A percentile compares a stretch with the other conserved stretches of the same genome.
Evolutionary conservation across 768 basidiomycete genomes (phyloP).

Genomic region (Gymnopilus junonius): DNA sequence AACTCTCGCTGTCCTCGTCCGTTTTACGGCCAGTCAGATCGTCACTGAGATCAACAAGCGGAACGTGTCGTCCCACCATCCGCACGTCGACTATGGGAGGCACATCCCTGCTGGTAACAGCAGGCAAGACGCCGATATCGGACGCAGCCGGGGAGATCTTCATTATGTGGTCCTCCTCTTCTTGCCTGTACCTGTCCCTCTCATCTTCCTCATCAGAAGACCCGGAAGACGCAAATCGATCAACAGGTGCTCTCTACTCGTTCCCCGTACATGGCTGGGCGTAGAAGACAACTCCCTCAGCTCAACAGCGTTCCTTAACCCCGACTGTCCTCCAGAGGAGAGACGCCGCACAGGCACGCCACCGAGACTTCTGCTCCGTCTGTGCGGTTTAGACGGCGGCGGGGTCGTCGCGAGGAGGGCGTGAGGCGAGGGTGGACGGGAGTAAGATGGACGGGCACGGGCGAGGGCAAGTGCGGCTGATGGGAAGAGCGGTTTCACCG

Average conservation of each 20-base stretch:
- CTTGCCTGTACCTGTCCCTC: conserved; percentile 4
- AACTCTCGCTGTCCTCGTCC: conserved; percentile 11
- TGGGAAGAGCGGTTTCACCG: conserved; percentile 6
- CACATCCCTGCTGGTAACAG: neutral
- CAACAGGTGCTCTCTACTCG: conserved; percentile 24
- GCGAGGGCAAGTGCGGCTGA: no score
- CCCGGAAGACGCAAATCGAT: conserved; percentile 28
- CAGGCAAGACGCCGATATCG: conserved; percentile 20
- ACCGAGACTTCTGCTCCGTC: conserved; percentile 29
- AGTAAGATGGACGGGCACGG: conserved; percentile 7
- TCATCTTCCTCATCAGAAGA: conserved; percentile 19
- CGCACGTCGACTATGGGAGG: conserved; percentile 1
- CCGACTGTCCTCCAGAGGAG: conserved; percentile 21
- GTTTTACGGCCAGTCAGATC: neutral
- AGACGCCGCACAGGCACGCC: conserved; percentile 31
- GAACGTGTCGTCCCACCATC: conserved; percentile 18
- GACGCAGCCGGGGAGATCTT: conserved; percentile 25
- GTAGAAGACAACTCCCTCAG: conserved; percentile 3
- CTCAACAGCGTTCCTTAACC: conserved; percentile 21
- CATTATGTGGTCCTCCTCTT: conserved; percentile 8
- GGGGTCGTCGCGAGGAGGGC: conserved; percentile 28
- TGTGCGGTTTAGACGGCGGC: conserved; percentile 21
- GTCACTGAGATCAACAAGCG: conserved; percentile 18
- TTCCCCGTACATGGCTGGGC: conserved; percentile 1
- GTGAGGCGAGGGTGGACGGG: conserved; percentile 25